phyloP scores from a whole-genome alignment of 345 rosid species.

The Kandelia obovata region DNA sequence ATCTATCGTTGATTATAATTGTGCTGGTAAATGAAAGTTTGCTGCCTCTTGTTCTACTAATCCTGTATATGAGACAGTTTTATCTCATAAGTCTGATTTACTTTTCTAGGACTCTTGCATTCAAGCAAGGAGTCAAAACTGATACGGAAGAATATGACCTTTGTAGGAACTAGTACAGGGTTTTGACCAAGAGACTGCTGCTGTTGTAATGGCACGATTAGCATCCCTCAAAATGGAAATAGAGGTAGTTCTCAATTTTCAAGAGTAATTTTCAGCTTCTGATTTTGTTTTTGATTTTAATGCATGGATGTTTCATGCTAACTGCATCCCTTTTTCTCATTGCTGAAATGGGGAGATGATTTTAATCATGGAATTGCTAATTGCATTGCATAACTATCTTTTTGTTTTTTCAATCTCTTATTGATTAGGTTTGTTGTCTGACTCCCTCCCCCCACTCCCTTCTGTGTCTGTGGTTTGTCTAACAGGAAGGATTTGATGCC shows the following conservation, averaged over 20 bases:
- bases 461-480: neutral
- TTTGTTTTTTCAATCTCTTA: neutral
- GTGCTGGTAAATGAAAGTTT: neutral
- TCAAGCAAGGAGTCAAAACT: neutral
- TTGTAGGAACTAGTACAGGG: constrained; percentile 88
- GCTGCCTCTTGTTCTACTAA: neutral
- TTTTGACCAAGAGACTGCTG: constrained; percentile 98
- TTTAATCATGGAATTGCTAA: too few relatives aligned
- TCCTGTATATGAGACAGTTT: neutral
- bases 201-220: constrained; percentile 90
- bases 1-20: neutral
- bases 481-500: constrained; percentile 98
- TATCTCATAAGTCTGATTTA: too few relatives aligned
- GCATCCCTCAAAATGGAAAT: constrained; percentile 92
- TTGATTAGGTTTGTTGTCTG: neutral
- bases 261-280: neutral
- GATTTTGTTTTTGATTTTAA: neutral
- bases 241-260: constrained; percentile 55
- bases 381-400: neutral
- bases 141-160: constrained; percentile 6
- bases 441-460: neutral
- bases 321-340: too few relatives aligned
- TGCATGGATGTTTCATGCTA: too few relatives aligned
- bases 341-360: too few relatives aligned
- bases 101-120: too few relatives aligned